Conservation (phyloP, 2,329 filamentous ascomycete species). For the Aureobasidium sp. region DNA sequence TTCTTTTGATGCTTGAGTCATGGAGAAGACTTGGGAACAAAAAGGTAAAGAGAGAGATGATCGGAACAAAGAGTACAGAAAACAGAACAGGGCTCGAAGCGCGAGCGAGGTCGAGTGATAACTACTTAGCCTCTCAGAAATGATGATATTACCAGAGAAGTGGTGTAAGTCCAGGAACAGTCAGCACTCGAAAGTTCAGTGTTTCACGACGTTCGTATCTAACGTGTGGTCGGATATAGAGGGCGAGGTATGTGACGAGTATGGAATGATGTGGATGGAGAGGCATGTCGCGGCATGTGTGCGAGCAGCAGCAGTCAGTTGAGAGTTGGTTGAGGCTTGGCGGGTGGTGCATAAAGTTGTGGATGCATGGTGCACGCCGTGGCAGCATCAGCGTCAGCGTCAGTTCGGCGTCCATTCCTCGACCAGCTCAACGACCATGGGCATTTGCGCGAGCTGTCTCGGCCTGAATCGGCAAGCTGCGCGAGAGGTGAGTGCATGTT, state of each 20-base stretch:
- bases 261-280: slow-evolving; percentile 14
- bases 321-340: slow-evolving; percentile 6
- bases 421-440: slow-evolving; percentile 28
- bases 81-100: not conserved
- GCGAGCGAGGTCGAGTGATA: not conserved
- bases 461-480: slow-evolving; percentile 35
- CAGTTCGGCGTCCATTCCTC: slow-evolving; percentile 1
- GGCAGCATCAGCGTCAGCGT: not conserved
- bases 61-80: not conserved
- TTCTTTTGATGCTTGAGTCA: not conserved
- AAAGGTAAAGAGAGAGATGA: not conserved
- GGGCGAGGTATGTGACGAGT: slow-evolving; percentile 15
- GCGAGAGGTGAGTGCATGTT: slow-evolving; percentile 32
- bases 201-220: slow-evolving; percentile 4
- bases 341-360: not conserved
- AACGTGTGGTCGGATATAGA: not conserved
- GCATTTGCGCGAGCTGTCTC: slow-evolving; percentile 41
- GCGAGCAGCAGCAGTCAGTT: not conserved
- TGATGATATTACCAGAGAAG: not conserved
- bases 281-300: not conserved
- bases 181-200: not conserved
- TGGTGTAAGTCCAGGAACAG: not conserved
- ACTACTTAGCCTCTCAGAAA: not conserved
- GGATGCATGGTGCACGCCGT: not conserved
- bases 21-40: not conserved